These are phyloP conservation scores for Trametes versicolor DNA, from an alignment of 1,284 basidiomycete species.

Conservation along the genomic window DNA sequence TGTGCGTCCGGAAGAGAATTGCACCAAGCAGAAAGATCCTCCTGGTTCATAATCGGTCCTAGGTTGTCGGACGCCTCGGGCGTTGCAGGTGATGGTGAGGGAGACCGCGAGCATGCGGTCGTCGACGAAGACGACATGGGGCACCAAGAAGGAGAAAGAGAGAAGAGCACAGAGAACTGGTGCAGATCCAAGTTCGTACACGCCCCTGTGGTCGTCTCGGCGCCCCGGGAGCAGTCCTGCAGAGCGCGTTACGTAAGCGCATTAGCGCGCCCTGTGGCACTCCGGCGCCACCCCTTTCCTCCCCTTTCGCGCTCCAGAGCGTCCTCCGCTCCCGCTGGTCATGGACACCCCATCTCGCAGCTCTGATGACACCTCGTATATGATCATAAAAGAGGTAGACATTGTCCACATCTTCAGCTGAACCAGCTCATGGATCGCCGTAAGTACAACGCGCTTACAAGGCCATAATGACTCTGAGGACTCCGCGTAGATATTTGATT, in stretches of 20 bases:
- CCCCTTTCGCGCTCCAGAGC: no score
- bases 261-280: background rate
- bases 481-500: background rate
- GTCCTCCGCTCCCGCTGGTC: no score
- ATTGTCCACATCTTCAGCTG: no score
- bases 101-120: slow-evolving; percentile 63
- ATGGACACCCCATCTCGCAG: no score
- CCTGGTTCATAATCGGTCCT: slow-evolving; percentile 58
- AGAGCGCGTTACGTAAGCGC: slow-evolving; percentile 21
- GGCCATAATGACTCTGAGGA: no score
- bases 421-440: no score
- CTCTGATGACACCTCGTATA: no score
- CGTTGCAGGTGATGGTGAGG: slow-evolving; percentile 75
- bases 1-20: slow-evolving; percentile 53
- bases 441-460: no score
- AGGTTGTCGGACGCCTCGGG: slow-evolving; percentile 68
- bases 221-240: slow-evolving; percentile 7
- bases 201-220: slow-evolving; percentile 12
- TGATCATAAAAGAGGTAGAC: no score
- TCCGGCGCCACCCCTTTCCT: no score
- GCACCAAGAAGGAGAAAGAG: slow-evolving; percentile 23
- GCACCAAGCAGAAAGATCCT: slow-evolving; percentile 69
- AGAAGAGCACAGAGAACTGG: slow-evolving; percentile 17
- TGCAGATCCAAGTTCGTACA: slow-evolving; percentile 9
- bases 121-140: slow-evolving; percentile 64